These are phyloP conservation scores for Sporothrix variecibatus DNA, from an alignment of 2,329 filamentous ascomycete genomes.

Conservation along the genomic window DNA sequence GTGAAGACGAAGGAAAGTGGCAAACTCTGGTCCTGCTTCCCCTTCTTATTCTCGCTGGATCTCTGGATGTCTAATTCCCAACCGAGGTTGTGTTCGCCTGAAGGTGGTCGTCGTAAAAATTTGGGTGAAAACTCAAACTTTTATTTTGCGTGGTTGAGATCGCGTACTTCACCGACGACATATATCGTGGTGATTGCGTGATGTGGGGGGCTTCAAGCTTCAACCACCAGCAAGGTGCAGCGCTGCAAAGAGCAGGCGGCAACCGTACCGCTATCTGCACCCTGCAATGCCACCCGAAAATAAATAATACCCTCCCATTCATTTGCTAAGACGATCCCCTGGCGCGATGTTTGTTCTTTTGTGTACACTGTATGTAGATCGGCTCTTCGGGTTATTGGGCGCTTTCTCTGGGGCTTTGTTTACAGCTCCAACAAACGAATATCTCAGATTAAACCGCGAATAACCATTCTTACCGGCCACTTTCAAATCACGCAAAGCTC, in stretches of 20 bases:
- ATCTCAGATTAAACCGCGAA: background rate
- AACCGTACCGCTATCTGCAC: background rate
- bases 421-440: background rate
- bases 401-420: background rate
- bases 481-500: background rate
- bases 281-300: background rate
- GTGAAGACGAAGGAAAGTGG: background rate
- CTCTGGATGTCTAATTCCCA: background rate
- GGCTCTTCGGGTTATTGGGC: background rate
- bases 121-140: background rate
- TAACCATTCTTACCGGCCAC: background rate
- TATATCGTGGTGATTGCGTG: constrained; percentile 18
- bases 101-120: background rate
- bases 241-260: background rate
- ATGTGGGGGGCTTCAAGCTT: constrained; percentile 2
- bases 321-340: background rate
- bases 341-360: background rate
- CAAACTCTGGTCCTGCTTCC: background rate
- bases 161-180: background rate
- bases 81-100: constrained; percentile 4
- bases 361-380: background rate
- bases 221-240: background rate
- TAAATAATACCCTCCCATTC: background rate
- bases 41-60: background rate
- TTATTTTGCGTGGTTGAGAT: background rate